These are phyloP conservation scores for Vigna radiata DNA, from an alignment of 306 rosid genomes.

Conservation along the genomic window DNA sequence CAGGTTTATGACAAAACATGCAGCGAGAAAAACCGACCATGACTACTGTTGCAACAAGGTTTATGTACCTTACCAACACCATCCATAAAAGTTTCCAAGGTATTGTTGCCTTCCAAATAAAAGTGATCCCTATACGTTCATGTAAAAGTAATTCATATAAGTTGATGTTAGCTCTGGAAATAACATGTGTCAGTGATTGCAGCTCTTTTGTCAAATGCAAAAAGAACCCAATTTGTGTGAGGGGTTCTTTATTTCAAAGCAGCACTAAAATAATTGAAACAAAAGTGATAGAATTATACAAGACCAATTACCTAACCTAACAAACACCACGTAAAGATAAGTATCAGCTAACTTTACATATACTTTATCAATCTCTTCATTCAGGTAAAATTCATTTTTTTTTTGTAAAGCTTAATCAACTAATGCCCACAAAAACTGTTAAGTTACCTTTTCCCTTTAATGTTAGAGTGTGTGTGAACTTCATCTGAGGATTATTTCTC, in stretches of 20 bases:
- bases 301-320: not conserved
- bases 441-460: not conserved
- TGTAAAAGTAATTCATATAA: not conserved
- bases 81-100: slow-evolving; percentile 10
- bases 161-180: slow-evolving; percentile 27
- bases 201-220: slow-evolving; percentile 33
- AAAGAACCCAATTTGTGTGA: slow-evolving; percentile 1
- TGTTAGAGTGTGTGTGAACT: not conserved
- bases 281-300: not conserved
- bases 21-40: slow-evolving; percentile 1
- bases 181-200: slow-evolving; percentile 36
- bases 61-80: not conserved
- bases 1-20: slow-evolving; percentile 34
- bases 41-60: not conserved
- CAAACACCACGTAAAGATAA: not conserved
- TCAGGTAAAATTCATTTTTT: slow-evolving; percentile 3
- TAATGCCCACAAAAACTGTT: not conserved
- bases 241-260: slow-evolving; percentile 20
- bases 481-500: not conserved
- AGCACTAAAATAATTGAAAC: not conserved
- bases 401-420: not conserved
- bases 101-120: slow-evolving; percentile 7
- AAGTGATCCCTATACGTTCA: not conserved
- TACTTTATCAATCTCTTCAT: slow-evolving; percentile 15
- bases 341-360: not conserved